These are phyloP conservation scores for Pyrus pyrifolia DNA, from an alignment of 306 rosid genomes.

Conservation along the genomic window DNA sequence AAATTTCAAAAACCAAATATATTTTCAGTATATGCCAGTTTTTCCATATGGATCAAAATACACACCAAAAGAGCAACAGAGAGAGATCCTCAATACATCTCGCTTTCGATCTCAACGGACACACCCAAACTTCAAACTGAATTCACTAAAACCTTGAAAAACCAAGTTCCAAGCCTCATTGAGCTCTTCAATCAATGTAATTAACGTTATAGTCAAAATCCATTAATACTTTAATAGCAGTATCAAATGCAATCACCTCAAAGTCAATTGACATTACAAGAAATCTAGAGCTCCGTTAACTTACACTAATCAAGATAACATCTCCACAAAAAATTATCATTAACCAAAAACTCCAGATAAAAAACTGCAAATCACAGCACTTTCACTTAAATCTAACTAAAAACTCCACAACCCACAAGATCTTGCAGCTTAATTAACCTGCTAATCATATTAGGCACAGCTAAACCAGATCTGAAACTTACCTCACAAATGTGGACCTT, in stretches of 20 bases:
- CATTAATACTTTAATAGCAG: not conserved
- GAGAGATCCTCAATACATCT: not conserved
- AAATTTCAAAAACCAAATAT: not conserved
- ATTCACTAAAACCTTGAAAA: not conserved
- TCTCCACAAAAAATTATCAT: not conserved
- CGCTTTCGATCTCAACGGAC: not conserved
- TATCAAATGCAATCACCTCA: not conserved
- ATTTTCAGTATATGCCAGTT: not conserved
- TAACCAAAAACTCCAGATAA: not conserved
- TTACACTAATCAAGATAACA: not conserved
- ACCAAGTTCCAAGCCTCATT: not conserved
- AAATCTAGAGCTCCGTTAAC: not conserved
- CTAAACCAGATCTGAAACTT: slow-evolving; percentile 54
- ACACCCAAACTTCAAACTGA: not conserved
- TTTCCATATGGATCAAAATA: not conserved
- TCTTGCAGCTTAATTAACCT: not conserved
- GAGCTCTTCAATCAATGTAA: not conserved
- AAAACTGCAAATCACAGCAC: not conserved
- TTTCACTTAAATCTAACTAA: slow-evolving; percentile 2
- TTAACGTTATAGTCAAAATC: not conserved
- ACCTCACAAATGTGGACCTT: slow-evolving; percentile 44
- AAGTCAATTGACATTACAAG: not conserved
- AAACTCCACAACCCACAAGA: slow-evolving; percentile 10
- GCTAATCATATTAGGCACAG: not conserved
- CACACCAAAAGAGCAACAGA: not conserved